Conservation (phyloP, 768 basidiomycete genomes). For the Plicaturopsis crispa region DNA sequence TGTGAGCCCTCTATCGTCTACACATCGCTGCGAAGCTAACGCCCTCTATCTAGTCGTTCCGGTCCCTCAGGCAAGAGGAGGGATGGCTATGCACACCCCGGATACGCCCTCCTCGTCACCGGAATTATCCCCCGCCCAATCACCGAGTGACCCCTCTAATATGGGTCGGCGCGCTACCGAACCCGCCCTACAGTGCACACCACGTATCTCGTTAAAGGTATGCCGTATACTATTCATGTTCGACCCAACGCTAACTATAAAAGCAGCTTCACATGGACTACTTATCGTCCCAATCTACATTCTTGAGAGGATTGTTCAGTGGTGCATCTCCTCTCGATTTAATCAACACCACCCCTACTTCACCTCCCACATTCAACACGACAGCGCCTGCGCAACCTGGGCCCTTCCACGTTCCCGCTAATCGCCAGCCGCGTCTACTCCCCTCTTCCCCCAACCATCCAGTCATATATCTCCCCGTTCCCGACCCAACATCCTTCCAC, state of each 20-base stretch:
- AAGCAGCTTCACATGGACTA: slow-evolving; percentile 72
- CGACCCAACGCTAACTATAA: slow-evolving; percentile 6
- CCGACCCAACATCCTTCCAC: slow-evolving; percentile 66
- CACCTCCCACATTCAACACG: slow-evolving; percentile 13
- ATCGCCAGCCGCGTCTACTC: slow-evolving; percentile 60
- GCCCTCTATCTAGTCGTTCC: slow-evolving; percentile 35
- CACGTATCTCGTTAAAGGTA: slow-evolving; percentile 60
- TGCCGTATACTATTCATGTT: not conserved
- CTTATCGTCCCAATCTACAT: slow-evolving; percentile 73
- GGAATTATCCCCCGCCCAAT: slow-evolving; percentile 3
- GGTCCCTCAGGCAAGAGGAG: slow-evolving; percentile 26
- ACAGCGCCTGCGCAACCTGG: slow-evolving; percentile 22
- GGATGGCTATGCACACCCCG: not conserved
- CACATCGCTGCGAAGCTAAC: not conserved
- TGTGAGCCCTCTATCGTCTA: slow-evolving; percentile 27
- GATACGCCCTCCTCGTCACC: not conserved
- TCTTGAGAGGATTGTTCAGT: slow-evolving; percentile 64
- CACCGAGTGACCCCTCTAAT: slow-evolving; percentile 32
- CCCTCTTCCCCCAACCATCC: slow-evolving; percentile 63
- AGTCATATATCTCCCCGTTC: slow-evolving; percentile 64
- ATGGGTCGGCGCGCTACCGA: slow-evolving; percentile 43
- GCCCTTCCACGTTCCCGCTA: slow-evolving; percentile 29
- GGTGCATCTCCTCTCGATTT: slow-evolving; percentile 59
- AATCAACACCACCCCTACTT: slow-evolving; percentile 30
- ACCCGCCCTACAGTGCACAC: slow-evolving; percentile 39